Evolutionary conservation across 106 monocot genomes (phyloP).

Genomic region (Iris macrosiphon): DNA sequence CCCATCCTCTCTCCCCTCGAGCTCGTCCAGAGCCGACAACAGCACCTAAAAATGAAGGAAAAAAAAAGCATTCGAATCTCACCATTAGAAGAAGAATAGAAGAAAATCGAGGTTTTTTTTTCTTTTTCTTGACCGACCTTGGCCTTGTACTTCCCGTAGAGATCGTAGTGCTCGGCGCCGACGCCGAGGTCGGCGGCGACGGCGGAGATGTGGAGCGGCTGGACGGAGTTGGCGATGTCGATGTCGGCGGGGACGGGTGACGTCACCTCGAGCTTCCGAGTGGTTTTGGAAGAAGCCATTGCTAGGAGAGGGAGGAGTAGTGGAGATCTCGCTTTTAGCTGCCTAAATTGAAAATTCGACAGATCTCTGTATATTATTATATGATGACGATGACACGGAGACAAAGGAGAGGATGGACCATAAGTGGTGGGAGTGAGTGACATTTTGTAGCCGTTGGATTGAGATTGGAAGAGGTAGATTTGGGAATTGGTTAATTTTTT

Average conservation of each 20-base stretch:
- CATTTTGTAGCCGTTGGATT: no score
- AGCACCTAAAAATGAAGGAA: slow-evolving; percentile 76
- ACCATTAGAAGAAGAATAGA: slow-evolving; percentile 2
- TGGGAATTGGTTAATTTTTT: no score
- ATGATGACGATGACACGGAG: no score
- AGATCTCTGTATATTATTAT: no score
- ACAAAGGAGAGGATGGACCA: no score
- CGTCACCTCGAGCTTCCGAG: slow-evolving; percentile 49
- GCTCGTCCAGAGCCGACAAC: slow-evolving; percentile 64
- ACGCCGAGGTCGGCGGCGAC: slow-evolving; percentile 72
- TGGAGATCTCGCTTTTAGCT: no score
- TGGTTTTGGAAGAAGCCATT: slow-evolving; percentile 57
- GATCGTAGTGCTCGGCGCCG: slow-evolving; percentile 69
- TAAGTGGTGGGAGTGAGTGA: no score
- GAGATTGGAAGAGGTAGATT: no score
- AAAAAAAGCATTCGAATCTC: slow-evolving; percentile 2
- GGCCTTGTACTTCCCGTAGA: slow-evolving; percentile 97
- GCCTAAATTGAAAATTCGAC: no score
- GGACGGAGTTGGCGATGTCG: slow-evolving; percentile 94
- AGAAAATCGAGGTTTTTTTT: neutral
- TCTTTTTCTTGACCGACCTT: slow-evolving; percentile 38
- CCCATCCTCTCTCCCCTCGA: slow-evolving; percentile 57
- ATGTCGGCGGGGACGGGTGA: slow-evolving; percentile 96
- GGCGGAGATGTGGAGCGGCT: slow-evolving; percentile 74
- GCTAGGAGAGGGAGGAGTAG: no score